Conservation (phyloP, 108 stramenopile genomes). For the Stephanodiscus minutulus region DNA sequence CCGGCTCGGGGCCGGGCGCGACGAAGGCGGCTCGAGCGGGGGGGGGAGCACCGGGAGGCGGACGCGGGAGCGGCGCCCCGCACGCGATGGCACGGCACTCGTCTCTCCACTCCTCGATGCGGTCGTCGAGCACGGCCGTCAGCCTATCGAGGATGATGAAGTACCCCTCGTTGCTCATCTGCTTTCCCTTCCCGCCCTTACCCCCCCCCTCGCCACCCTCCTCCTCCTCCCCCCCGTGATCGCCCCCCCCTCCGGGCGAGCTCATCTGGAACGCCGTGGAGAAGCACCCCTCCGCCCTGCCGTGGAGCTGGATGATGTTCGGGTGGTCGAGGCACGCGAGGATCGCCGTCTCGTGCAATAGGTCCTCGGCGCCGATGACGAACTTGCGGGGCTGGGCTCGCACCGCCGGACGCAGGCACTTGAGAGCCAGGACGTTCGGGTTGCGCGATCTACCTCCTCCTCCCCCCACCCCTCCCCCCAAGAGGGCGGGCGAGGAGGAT, state of each 20-base stretch:
- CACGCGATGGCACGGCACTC: constrained; percentile 20
- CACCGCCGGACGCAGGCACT: constrained; percentile 40
- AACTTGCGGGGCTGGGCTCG: constrained; percentile 36
- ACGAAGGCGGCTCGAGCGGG: neutral
- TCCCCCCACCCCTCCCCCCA: neutral
- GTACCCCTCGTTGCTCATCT: constrained; percentile 44
- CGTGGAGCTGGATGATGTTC: constrained; percentile 40
- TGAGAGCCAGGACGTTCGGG: constrained; percentile 35
- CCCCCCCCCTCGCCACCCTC: neutral
- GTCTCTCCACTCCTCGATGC: constrained; percentile 54
- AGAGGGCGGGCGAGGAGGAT: neutral
- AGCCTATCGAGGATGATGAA: constrained; percentile 62
- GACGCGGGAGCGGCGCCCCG: neutral
- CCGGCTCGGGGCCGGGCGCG: constrained; percentile 11
- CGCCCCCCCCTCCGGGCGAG: neutral
- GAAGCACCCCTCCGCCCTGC: constrained; percentile 37
- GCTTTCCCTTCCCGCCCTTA: constrained; percentile 14
- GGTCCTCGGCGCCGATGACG: constrained; percentile 45
- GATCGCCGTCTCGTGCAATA: constrained; percentile 43
- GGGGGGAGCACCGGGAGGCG: neutral
- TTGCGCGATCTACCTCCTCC: constrained; percentile 5
- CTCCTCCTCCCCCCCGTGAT: neutral
- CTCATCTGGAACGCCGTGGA: constrained; percentile 33
- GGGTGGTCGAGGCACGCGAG: constrained; percentile 43
- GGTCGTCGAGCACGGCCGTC: constrained; percentile 37